phyloP scores from a whole-genome alignment of 352 stramenopile species.

The Discostella stelligera region DNA sequence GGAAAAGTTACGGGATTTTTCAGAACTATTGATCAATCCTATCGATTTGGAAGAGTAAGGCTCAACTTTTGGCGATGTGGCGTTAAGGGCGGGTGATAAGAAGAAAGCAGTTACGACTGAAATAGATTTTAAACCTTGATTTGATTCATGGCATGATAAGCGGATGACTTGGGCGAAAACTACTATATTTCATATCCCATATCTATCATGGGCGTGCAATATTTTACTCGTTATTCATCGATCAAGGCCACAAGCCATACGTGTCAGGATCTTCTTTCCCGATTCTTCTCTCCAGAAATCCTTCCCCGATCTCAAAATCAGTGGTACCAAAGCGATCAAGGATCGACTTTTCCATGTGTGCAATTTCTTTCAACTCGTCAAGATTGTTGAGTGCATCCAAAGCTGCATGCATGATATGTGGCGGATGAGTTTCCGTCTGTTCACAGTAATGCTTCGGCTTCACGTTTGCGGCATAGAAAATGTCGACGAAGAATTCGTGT shows the following conservation, averaged over 20 bases:
- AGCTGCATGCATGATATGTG: slow-evolving; percentile 2
- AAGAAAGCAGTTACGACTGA: not conserved
- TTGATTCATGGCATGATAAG: not conserved
- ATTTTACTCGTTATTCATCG: too few species aligned
- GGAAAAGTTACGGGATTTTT: slow-evolving; percentile 92
- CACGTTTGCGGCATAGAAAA: slow-evolving; percentile 13
- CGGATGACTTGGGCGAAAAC: not conserved
- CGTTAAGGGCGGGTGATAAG: not conserved
- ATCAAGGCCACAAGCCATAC: slow-evolving; percentile 18
- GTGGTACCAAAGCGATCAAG: slow-evolving; percentile 26
- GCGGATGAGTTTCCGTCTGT: not conserved
- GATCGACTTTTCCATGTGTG: slow-evolving; percentile 15
- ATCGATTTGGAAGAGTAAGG: slow-evolving; percentile 73
- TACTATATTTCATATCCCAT: not conserved
- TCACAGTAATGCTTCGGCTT: slow-evolving; percentile 9
- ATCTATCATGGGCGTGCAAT: too few species aligned
- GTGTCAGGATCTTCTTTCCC: slow-evolving; percentile 22
- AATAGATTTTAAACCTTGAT: not conserved
- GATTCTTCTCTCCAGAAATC: slow-evolving; percentile 18
- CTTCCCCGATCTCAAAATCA: slow-evolving; percentile 26
- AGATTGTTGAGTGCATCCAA: slow-evolving; percentile 15
- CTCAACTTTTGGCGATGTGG: not conserved
- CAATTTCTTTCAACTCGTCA: slow-evolving; percentile 27
- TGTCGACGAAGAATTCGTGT: slow-evolving; percentile 19
- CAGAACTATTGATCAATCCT: slow-evolving; percentile 92